These are phyloP conservation scores for Entomortierella beljakovae DNA, from an alignment of 192 early-diverging fungal species.

Conservation along the genomic window DNA sequence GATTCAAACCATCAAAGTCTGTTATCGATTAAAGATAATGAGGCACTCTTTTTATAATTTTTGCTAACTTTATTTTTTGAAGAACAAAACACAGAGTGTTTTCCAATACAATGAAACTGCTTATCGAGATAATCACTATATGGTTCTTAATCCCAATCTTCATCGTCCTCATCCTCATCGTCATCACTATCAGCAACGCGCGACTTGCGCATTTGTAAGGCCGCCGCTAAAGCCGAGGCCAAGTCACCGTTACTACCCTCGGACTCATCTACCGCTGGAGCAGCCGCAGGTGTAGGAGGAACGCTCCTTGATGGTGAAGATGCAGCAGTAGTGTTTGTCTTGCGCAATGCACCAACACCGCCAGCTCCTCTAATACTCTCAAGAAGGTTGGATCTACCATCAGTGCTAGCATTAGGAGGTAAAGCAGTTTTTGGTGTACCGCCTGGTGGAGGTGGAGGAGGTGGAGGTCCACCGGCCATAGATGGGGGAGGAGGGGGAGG, in stretches of 20 bases:
- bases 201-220: conserved; percentile 28
- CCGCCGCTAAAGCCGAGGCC: conserved; percentile 18
- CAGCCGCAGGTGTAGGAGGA: conserved; percentile 20
- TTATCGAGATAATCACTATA: too few relatives aligned
- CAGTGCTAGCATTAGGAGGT: conserved; percentile 12
- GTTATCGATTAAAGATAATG: too few relatives aligned
- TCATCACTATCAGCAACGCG: conserved; percentile 39
- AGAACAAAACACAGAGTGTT: too few relatives aligned
- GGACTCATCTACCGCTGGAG: conserved; percentile 13
- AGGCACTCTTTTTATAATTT: too few relatives aligned
- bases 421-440: conserved; percentile 15
- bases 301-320: conserved; percentile 15
- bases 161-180: conserved; percentile 42
- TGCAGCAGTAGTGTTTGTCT: conserved; percentile 17
- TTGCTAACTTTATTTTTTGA: too few relatives aligned
- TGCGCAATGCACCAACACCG: conserved; percentile 56
- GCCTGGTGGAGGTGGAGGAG: conserved; percentile 49
- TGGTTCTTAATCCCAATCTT: conserved; percentile 52
- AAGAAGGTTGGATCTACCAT: conserved; percentile 55
- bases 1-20: neutral
- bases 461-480: conserved; percentile 35
- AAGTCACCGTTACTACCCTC: conserved; percentile 30
- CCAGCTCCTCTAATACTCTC: conserved; percentile 62
- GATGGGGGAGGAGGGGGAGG: conserved; percentile 54
- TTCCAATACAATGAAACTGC: too few relatives aligned